A percentile compares a stretch with the other conserved stretches of the same genome.
These are phyloP conservation scores for Epichloe hybrida DNA, from an alignment of 2,329 filamentous ascomycete species.

Conservation along the genomic window DNA sequence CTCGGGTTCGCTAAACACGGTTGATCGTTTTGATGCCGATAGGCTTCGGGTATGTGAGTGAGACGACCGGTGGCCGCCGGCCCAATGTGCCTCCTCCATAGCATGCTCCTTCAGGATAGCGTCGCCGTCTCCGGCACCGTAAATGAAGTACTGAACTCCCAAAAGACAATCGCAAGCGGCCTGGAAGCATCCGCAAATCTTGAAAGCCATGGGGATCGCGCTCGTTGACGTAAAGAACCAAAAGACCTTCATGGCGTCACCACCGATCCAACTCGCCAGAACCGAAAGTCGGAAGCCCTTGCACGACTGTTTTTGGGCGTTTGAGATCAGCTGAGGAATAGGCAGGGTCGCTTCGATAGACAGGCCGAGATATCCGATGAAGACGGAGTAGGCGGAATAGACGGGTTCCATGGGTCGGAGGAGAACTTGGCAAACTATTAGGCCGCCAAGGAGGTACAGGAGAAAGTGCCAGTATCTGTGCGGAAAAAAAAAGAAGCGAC, in stretches of 20 bases:
- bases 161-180: conserved; percentile 62
- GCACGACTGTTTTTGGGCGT: conserved; percentile 54
- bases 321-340: conserved; percentile 63
- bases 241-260: conserved; percentile 79
- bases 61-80: conserved; percentile 15
- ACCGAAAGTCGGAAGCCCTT: conserved; percentile 68
- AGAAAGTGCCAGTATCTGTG: conserved; percentile 65
- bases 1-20: conserved; percentile 22
- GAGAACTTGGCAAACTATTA: conserved; percentile 54
- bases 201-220: conserved; percentile 65
- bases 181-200: conserved; percentile 72
- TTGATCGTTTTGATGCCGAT: conserved; percentile 26
- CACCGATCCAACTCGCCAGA: conserved; percentile 62
- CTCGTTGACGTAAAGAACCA: conserved; percentile 64
- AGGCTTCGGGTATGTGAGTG: conserved; percentile 15
- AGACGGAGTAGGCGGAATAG: conserved; percentile 51
- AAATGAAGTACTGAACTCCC: conserved; percentile 61
- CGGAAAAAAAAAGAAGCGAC: not conserved
- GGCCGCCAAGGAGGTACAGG: conserved; percentile 47
- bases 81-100: conserved; percentile 21
- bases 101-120: conserved; percentile 24
- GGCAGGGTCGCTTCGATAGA: conserved; percentile 71
- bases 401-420: conserved; percentile 42
- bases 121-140: conserved; percentile 36
- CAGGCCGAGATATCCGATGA: conserved; percentile 64